phyloP scores from a whole-genome alignment of 306 rosid species.

The Prosopis cineraria region DNA sequence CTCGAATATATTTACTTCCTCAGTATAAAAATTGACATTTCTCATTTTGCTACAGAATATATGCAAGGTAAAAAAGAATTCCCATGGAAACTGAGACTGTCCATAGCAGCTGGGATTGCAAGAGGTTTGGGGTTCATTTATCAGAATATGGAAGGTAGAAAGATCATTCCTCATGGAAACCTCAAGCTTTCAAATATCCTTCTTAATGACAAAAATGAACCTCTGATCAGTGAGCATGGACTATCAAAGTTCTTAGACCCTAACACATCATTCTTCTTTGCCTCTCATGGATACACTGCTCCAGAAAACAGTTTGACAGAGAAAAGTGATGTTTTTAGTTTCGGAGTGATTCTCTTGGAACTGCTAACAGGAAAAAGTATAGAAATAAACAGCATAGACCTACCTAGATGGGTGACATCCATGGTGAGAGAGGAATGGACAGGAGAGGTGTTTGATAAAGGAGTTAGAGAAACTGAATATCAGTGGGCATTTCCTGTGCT shows the following conservation, averaged over 20 bases:
- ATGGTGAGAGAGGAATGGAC: conserved; percentile 89
- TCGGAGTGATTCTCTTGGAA: conserved; percentile 73
- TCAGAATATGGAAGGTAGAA: conserved; percentile 37
- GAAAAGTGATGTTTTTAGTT: conserved; percentile 71
- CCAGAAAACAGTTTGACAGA: conserved; percentile 68
- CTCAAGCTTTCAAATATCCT: conserved; percentile 80
- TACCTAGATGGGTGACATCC: conserved; percentile 60
- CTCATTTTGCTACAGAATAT: conserved; percentile 46
- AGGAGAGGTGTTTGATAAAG: conserved; percentile 77
- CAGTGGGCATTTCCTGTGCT: conserved; percentile 52
- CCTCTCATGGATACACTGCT: conserved; percentile 61
- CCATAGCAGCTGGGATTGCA: conserved; percentile 44
- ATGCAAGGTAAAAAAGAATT: conserved; percentile 55
- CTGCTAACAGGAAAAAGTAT: conserved; percentile 65
- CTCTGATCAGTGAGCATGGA: conserved; percentile 78
- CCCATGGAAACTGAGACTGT: conserved; percentile 60
- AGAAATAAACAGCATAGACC: conserved; percentile 39
- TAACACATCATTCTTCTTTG: conserved; percentile 34
- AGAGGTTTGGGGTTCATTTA: conserved; percentile 20
- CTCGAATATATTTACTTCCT: background rate
- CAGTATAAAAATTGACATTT: background rate
- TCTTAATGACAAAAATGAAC: conserved; percentile 54
- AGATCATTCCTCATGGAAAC: conserved; percentile 75
- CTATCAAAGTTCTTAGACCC: conserved; percentile 60
- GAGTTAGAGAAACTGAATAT: conserved; percentile 38